Conservation (phyloP, 495 filamentous ascomycete genomes). For the Cercophora scortea region DNA sequence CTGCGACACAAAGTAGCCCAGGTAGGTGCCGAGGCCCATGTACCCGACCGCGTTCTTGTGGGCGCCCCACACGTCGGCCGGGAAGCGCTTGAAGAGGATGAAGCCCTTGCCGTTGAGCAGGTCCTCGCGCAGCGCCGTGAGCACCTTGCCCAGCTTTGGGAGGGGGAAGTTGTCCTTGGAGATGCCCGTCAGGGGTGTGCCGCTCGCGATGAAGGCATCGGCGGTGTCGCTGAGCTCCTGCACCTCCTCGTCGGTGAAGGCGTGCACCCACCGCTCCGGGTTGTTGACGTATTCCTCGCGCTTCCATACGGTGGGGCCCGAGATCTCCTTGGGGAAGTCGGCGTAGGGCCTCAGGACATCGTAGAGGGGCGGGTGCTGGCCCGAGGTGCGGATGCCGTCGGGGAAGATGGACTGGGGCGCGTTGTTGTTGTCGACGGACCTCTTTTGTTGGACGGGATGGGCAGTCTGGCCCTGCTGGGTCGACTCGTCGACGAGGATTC, state of each 20-base stretch:
- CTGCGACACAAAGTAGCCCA: slow-evolving; percentile 81
- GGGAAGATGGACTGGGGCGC: slow-evolving; percentile 31
- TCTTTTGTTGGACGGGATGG: neutral
- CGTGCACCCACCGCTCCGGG: slow-evolving; percentile 71
- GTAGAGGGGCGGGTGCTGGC: slow-evolving; percentile 71
- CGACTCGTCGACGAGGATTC: slow-evolving; percentile 21
- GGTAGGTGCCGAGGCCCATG: slow-evolving; percentile 80
- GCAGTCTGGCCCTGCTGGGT: neutral
- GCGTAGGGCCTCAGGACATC: slow-evolving; percentile 58
- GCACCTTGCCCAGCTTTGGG: slow-evolving; percentile 48
- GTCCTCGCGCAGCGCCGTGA: slow-evolving; percentile 55
- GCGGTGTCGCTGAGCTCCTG: slow-evolving; percentile 58
- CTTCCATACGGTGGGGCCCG: slow-evolving; percentile 72
- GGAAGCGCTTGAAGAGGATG: slow-evolving; percentile 80
- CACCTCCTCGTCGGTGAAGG: slow-evolving; percentile 58
- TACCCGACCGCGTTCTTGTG: slow-evolving; percentile 79
- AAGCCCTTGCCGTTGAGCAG: slow-evolving; percentile 82
- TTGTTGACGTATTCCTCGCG: slow-evolving; percentile 62
- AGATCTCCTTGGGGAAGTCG: slow-evolving; percentile 65
- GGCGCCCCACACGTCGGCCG: slow-evolving; percentile 66
- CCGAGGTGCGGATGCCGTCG: slow-evolving; percentile 57
- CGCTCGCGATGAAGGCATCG: slow-evolving; percentile 57
- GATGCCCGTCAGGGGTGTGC: slow-evolving; percentile 64
- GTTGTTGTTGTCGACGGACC: slow-evolving; percentile 16
- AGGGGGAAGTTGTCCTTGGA: slow-evolving; percentile 64